Evolutionary conservation across 345 rosid species (phyloP).

Genomic region (Ailanthus altissimus): DNA sequence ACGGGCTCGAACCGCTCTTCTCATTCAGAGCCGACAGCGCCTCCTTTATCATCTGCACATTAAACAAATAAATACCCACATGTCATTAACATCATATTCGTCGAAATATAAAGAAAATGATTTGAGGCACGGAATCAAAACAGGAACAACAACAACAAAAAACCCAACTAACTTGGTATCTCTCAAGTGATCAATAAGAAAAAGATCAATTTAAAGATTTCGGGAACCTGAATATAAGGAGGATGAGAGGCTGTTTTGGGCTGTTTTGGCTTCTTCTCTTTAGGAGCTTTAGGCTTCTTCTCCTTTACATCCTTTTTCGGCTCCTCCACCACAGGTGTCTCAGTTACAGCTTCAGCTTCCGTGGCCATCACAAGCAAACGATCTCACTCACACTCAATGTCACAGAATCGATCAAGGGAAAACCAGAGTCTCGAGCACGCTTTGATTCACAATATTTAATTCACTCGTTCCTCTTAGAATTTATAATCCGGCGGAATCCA

Average conservation of each 20-base stretch:
- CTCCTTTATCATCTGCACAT: constrained; percentile 75
- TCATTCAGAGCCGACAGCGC: constrained; percentile 64
- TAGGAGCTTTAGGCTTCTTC: constrained; percentile 37
- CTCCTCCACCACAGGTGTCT: constrained; percentile 33
- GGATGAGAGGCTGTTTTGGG: constrained; percentile 65
- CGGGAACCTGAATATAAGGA: constrained; percentile 68
- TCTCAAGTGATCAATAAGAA: background rate
- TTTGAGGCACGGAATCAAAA: too few relatives aligned
- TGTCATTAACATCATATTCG: background rate
- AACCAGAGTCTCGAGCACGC: background rate
- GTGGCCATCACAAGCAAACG: constrained; percentile 30
- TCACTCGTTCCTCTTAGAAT: background rate
- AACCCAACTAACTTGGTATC: background rate
- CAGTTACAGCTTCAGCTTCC: constrained; percentile 29
- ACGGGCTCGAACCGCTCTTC: constrained; percentile 79
- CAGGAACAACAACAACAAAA: too few relatives aligned
- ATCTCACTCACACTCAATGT: too few relatives aligned
- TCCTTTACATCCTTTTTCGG: constrained; percentile 34
- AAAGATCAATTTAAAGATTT: background rate
- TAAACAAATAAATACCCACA: background rate
- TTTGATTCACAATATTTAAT: background rate
- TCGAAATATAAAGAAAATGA: too few relatives aligned
- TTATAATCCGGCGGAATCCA: constrained; percentile 38
- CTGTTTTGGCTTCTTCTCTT: constrained; percentile 43
- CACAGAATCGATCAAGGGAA: too few relatives aligned